Base-by-base conservation (phyloP, 2,329 filamentous ascomycete genomes). In the Trichophyton rubrum region DNA sequence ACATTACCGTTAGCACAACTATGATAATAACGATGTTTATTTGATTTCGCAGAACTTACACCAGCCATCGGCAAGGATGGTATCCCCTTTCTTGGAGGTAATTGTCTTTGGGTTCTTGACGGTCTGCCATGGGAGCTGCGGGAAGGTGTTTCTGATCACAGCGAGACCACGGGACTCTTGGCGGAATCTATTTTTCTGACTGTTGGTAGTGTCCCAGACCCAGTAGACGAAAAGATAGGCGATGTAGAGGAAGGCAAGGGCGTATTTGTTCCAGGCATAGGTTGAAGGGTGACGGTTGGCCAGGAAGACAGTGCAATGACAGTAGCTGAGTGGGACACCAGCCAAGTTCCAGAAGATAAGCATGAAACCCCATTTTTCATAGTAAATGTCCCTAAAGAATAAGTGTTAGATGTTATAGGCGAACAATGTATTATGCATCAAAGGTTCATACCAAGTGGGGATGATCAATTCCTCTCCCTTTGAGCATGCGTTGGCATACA, bases 301-400 rank as follows among this genome's bases (percentile, higher is more conserved):
- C 58, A 96, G 81, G 76, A 88, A 96, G 68, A 96, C 84, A 56
- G 88, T 92, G 81, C 88, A 93, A 79, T 96, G 90, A 78, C 90
- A 95, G 81, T 96, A 96, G 60, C 85, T 90, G 59, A 96, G 80
- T 13, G 90, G 90, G 27, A 96, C 90, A 66, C 90, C 90, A 55
- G 90, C 90, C 72, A 96, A 79, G 75, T 96, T 96, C 90, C 90
- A 96, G 83, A 96, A 96, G 74, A 95, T 95, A 66, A 96, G 83
- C 90, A 96, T 96, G 79, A 96, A 96, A 59, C 90, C 90, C 84
- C 89, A 91, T 77, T 96, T 96, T 80, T 96, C 90, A 68, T 90
- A 92, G 79, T 95, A 95, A 87, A 96, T 95, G 69, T 96, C 90
- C 87, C 82, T 84, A 59, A n/a, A 27, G 9, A 22, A 43, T 33